Percentiles rank a stretch among this genome's conserved stretches.
phyloP scores from a whole-genome alignment of 129 eudicot genomes.

The Lactuca sativa region DNA sequence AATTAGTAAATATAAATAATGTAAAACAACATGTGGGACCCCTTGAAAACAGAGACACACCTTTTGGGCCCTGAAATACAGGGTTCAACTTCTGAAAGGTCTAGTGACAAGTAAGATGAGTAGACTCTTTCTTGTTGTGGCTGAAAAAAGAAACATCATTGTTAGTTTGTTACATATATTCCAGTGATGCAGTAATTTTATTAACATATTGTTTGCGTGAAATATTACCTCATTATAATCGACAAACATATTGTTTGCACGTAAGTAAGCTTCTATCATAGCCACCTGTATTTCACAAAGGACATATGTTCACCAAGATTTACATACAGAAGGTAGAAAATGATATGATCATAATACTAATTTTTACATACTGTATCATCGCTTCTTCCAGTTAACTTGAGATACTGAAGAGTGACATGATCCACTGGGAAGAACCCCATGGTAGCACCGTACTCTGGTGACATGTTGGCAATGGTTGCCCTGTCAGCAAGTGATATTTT shows the following conservation, averaged over 20 bases:
- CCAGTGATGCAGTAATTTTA: conserved; percentile 2
- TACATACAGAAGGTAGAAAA: background rate
- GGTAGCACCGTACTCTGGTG: conserved; percentile 99
- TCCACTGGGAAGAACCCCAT: conserved; percentile 99
- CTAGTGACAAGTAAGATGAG: conserved; percentile 73
- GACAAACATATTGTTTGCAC: conserved; percentile 98
- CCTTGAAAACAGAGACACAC: conserved; percentile 33
- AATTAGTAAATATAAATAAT: background rate
- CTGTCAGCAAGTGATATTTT: conserved; percentile 94
- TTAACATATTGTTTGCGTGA: background rate
- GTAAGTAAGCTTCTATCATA: conserved; percentile 92
- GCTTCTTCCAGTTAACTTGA: conserved; percentile 94
- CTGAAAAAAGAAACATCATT: conserved; percentile 40
- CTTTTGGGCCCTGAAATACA: conserved; percentile 97
- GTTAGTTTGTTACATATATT: conserved; percentile 1
- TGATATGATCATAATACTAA: background rate
- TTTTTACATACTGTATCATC: conserved; percentile 70
- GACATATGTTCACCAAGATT: conserved; percentile 14
- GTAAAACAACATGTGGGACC: background rate
- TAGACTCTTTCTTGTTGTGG: conserved; percentile 88
- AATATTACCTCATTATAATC: conserved; percentile 76
- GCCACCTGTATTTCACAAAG: conserved; percentile 58
- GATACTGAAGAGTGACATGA: conserved; percentile 90
- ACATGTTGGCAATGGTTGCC: conserved; percentile 98
- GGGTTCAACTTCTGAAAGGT: conserved; percentile 91